Evolutionary conservation across 108 stramenopile species (phyloP).

Genomic region (Nitzschia palea): DNA sequence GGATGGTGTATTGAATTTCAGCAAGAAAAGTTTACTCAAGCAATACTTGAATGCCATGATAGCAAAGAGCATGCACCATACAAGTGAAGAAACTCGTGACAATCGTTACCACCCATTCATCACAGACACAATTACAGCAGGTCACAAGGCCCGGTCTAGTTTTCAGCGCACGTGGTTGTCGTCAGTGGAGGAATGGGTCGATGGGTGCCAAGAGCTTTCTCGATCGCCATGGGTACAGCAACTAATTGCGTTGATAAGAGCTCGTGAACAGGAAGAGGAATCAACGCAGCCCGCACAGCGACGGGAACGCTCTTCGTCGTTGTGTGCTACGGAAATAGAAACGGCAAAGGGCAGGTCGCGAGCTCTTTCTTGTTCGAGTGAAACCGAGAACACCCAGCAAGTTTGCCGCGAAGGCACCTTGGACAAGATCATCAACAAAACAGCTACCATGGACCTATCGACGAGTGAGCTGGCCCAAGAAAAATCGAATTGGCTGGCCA

Average conservation of each 20-base stretch:
- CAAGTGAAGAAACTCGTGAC: conserved; percentile 30
- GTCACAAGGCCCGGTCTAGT: conserved; percentile 16
- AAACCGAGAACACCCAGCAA: too few species aligned
- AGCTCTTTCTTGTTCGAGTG: neutral
- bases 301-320: neutral
- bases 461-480: conserved; percentile 18
- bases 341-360: neutral
- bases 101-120: conserved; percentile 63
- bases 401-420: conserved; percentile 10
- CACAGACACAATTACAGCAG: conserved; percentile 26
- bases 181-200: conserved; percentile 25
- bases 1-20: conserved; percentile 76
- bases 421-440: conserved; percentile 24
- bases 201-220: conserved; percentile 17
- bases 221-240: neutral
- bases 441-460: conserved; percentile 41
- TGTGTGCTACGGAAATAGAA: neutral
- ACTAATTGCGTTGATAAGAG: neutral
- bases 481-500: conserved; percentile 25
- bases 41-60: conserved; percentile 52
- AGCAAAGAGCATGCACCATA: conserved; percentile 22
- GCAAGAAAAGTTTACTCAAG: conserved; percentile 55
- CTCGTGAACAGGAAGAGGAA: conserved; percentile 15
- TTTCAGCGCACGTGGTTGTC: conserved; percentile 31
- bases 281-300: neutral